phyloP scores from a whole-genome alignment of 139 green algal species.

The Trebouxia sp. region DNA sequence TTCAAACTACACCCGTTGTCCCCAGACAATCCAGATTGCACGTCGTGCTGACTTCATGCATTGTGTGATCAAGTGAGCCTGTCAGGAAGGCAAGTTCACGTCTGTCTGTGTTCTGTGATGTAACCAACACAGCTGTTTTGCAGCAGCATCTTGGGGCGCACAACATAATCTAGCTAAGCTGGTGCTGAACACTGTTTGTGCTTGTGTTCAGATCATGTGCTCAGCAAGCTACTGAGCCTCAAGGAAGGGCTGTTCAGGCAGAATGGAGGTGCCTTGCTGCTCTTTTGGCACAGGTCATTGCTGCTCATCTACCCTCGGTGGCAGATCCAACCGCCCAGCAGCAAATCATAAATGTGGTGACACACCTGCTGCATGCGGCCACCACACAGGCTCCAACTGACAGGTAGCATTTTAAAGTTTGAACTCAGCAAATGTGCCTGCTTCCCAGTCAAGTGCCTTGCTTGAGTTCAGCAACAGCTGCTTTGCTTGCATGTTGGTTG shows the following conservation, averaged over 20 bases:
- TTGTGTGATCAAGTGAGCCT: too few species aligned
- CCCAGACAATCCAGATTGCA: too few species aligned
- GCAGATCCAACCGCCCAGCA: conserved; percentile 21
- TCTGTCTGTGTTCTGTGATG: too few species aligned
- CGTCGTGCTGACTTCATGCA: too few species aligned
- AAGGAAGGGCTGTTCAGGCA: not conserved
- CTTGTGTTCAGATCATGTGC: conserved; percentile 6
- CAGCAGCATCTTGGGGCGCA: too few species aligned
- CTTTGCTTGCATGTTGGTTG: too few species aligned
- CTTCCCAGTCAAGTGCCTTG: too few species aligned
- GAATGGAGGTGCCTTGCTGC: conserved; percentile 42
- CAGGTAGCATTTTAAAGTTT: not conserved
- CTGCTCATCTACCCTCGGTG: conserved; percentile 45
- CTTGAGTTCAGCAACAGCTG: too few species aligned
- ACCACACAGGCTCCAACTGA: not conserved
- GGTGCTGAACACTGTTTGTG: not conserved
- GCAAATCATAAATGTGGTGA: not conserved
- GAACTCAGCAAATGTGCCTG: too few species aligned
- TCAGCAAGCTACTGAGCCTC: conserved; percentile 1
- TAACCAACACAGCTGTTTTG: too few species aligned
- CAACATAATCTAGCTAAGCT: not conserved
- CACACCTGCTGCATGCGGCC: not conserved
- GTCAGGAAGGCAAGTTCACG: too few species aligned
- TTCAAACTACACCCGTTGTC: too few species aligned
- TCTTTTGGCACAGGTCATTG: conserved; percentile 58